Percentiles rank a stretch among this genome's conserved stretches.
Evolutionary conservation across 495 filamentous ascomycete species (phyloP).

Genomic region (Hypoxylon cercidicola): DNA sequence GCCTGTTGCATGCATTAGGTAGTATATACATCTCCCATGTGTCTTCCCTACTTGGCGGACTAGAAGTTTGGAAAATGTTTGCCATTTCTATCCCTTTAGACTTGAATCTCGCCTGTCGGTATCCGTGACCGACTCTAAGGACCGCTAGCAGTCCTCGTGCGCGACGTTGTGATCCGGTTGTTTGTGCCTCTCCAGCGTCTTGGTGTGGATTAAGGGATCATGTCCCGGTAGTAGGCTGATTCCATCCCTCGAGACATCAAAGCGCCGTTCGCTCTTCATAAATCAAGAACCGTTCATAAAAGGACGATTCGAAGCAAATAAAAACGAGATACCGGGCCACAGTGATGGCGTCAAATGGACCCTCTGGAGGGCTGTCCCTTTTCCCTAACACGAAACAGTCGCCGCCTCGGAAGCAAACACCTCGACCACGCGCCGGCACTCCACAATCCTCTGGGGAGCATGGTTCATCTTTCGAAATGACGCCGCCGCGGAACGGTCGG

Average conservation of each 20-base stretch:
- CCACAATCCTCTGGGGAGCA: conserved; percentile 51
- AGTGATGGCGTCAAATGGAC: conserved; percentile 50
- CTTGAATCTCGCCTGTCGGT: conserved; percentile 26
- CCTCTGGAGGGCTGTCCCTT: conserved; percentile 61
- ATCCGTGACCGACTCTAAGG: conserved; percentile 7
- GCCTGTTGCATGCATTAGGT: conserved; percentile 34
- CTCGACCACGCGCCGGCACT: conserved; percentile 50
- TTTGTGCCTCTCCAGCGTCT: conserved; percentile 12
- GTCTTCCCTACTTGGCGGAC: conserved; percentile 25
- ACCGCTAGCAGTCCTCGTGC: conserved; percentile 18
- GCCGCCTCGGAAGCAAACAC: conserved; percentile 51
- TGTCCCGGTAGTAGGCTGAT: conserved; percentile 29
- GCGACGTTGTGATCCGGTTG: conserved; percentile 23
- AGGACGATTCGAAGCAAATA: conserved; percentile 6
- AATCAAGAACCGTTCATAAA: conserved; percentile 6
- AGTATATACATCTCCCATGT: conserved; percentile 37
- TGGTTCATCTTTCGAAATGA: conserved; percentile 45
- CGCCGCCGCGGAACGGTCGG: conserved; percentile 46
- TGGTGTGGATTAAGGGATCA: conserved; percentile 22
- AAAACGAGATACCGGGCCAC: conserved; percentile 11
- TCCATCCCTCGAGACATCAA: conserved; percentile 2
- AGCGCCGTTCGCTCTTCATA: conserved; percentile 15
- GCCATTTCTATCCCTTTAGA: conserved; percentile 21
- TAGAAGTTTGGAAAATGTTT: conserved; percentile 30
- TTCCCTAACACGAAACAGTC: conserved; percentile 54